Conservation (phyloP, 768 basidiomycete species). For the Lyophyllum shimeji region DNA sequence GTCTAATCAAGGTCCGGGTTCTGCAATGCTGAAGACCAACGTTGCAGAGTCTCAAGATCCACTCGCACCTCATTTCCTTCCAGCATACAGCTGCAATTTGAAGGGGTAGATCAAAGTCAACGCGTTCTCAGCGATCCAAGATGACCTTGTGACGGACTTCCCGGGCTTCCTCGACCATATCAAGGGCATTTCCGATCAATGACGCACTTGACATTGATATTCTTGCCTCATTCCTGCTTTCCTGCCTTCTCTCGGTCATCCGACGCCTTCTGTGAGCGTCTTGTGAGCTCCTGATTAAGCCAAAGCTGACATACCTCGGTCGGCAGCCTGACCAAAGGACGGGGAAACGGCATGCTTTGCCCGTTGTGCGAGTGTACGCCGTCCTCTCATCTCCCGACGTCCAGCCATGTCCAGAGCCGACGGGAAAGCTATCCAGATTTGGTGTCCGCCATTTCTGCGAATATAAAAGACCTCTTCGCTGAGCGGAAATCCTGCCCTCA, state of each 20-base stretch:
- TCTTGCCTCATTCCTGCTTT: neutral
- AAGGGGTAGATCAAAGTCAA: neutral
- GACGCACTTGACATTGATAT: neutral
- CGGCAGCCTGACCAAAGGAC: neutral
- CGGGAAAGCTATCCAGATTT: neutral
- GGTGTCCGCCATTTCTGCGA: neutral
- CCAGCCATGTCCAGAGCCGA: neutral
- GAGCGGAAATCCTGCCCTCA: neutral
- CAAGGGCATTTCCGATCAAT: neutral
- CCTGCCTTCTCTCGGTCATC: constrained; percentile 3
- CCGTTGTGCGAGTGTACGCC: constrained; percentile 2
- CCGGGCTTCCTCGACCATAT: neutral
- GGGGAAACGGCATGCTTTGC: constrained; percentile 2
- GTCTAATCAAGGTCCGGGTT: too few relatives aligned
- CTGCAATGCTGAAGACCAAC: too few relatives aligned
- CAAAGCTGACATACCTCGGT: neutral
- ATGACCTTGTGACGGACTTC: neutral
- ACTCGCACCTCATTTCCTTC: too few relatives aligned
- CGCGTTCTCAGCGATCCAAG: neutral
- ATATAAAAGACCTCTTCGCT: neutral
- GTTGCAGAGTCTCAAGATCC: too few relatives aligned
- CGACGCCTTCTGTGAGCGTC: neutral
- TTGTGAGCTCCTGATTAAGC: neutral
- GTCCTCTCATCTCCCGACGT: neutral
- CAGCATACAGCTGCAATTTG: neutral